Evolutionary conservation across 2,329 filamentous ascomycete species (phyloP), one percentile per base, ranked within the genome.

Genomic region (Beauveria rudraprayagi): DNA sequence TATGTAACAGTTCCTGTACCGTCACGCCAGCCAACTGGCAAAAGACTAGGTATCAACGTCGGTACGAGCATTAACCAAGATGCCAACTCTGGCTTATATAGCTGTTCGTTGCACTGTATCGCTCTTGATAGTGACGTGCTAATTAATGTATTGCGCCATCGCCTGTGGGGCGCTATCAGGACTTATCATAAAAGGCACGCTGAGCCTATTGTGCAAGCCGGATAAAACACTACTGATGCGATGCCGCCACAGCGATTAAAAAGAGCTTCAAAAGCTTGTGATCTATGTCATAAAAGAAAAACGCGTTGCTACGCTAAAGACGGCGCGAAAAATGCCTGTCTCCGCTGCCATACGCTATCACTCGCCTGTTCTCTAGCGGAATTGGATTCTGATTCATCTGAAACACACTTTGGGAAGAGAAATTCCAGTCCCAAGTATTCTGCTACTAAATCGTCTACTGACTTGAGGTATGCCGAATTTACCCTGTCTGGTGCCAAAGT

Each of bases 211-310:
- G 30, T 34, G 11, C 30, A 34, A 34, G 14, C 11, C 30, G 11
- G 11, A 5, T 5, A 14, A 34, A 30, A 47, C 10, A 17, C n/a
- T n/a, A 10, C 10, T 10, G 26, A 34, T 52, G 30, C 19, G n/a
- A 70, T 70, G 68, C 67, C 68, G 24, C 65, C 67, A 9, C 19
- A 65, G 17, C 53, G 66, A 26, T 41, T 60, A 1, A 67, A 62
- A 10, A 65, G 68, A 57, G 68, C 68, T 10, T 68, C 68, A 1
- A 68, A 66, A 51, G 68, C 68, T 6, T 70, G 68, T 50, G 63
- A 65, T 40, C 58, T 65, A 1, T 70, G 68, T 19, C 68, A 65
- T 43, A 66, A 64, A 26, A 59, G 67, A 51, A 70, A 70, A 56
- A 69, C 68, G 16, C 62, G 68, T 9, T 70, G 68, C 44, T 70